Percentiles rank a stretch among this genome's conserved stretches.
Conservation (phyloP, 225 moss, liverwort and hornwort genomes). For the Polytrichum formosum region DNA sequence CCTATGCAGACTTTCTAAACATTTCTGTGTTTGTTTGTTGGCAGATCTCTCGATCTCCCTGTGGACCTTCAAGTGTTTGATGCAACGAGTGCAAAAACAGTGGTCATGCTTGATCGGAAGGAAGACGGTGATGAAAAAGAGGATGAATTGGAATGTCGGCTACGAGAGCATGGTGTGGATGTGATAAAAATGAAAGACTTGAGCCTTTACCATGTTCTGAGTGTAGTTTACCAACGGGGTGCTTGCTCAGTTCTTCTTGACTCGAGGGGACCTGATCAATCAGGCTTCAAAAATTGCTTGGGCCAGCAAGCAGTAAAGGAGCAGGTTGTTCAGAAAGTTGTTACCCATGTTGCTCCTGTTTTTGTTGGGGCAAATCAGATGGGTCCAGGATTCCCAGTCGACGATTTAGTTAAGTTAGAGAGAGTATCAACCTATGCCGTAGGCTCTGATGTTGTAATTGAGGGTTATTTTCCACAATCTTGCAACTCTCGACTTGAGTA, state of each 20-base stretch:
- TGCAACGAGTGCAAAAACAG: slow-evolving; percentile 62
- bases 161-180: slow-evolving; percentile 67
- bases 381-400: slow-evolving; percentile 44
- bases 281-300: slow-evolving; percentile 61
- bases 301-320: slow-evolving; percentile 51
- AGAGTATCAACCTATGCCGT: slow-evolving; percentile 51
- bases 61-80: slow-evolving; percentile 64
- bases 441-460: slow-evolving; percentile 59
- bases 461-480: slow-evolving; percentile 57
- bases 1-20: not conserved
- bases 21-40: not conserved
- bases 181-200: slow-evolving; percentile 64
- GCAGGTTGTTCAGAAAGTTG: slow-evolving; percentile 61
- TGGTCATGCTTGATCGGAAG: slow-evolving; percentile 57
- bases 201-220: slow-evolving; percentile 54
- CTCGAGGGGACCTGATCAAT: slow-evolving; percentile 52
- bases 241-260: slow-evolving; percentile 76
- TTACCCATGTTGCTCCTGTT: slow-evolving; percentile 69
- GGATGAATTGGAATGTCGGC: slow-evolving; percentile 26
- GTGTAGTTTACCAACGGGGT: slow-evolving; percentile 58
- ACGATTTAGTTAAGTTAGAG: slow-evolving; percentile 54
- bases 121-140: slow-evolving; percentile 33
- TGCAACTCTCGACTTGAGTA: not conserved
- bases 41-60: slow-evolving; percentile 69
- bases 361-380: slow-evolving; percentile 47